These are phyloP conservation scores for Fagopyrum homotropicum DNA, from an alignment of 148 eudicot genomes.

Conservation along the genomic window DNA sequence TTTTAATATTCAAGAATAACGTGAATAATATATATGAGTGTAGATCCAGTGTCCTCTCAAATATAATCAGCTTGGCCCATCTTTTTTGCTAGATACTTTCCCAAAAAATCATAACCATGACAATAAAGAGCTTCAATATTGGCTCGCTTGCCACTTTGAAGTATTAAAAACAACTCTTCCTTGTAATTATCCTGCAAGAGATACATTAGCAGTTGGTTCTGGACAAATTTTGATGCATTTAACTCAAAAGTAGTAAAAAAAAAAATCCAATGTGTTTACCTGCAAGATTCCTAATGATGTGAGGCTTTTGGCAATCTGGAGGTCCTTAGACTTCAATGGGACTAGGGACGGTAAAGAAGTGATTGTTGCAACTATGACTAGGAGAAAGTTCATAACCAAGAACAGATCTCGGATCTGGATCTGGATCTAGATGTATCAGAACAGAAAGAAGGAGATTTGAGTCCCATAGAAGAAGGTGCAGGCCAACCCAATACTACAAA, in stretches of 20 bases:
- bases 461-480: too few species aligned
- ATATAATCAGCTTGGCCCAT: conserved; percentile 76
- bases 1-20: too few species aligned
- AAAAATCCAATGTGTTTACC: conserved; percentile 31
- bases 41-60: conserved; percentile 21
- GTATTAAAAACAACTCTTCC: conserved; percentile 75
- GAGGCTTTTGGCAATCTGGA: conserved; percentile 86
- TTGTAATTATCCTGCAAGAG: conserved; percentile 60
- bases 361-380: too few species aligned
- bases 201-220: background rate
- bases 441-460: too few species aligned
- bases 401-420: too few species aligned
- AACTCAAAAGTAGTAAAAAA: background rate
- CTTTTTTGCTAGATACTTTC: conserved; percentile 69
- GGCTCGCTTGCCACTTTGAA: conserved; percentile 66
- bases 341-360: too few species aligned
- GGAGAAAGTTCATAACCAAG: too few species aligned
- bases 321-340: conserved; percentile 66
- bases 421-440: too few species aligned
- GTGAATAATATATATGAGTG: too few species aligned
- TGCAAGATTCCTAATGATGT: conserved; percentile 58
- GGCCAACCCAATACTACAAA: too few species aligned
- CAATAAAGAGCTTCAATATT: conserved; percentile 89
- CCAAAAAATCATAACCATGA: conserved; percentile 75
- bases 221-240: background rate